Evolutionary conservation across 805 yeast genomes (phyloP), one percentile per base, ranked within the genome.

Genomic region (Saturnispora quitensis): DNA sequence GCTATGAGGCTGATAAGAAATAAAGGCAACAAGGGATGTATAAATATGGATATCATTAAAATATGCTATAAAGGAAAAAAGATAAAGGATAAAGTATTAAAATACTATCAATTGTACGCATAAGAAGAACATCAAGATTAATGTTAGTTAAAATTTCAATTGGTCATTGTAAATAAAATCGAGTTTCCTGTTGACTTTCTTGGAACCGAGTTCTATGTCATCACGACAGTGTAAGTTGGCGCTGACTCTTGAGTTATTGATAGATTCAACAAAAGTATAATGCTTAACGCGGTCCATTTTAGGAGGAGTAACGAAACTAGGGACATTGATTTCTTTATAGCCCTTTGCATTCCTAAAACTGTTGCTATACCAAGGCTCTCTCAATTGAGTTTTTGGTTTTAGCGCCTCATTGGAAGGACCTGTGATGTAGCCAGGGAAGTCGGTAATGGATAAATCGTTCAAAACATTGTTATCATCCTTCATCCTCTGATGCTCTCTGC

Each of bases 231-330:
- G 25, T 15, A 43, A 35, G 17, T 15, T 33, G 6, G 22, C 34
- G 15, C 20, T 18, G 15, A 38, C 3, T 15, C 25, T 40, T 5
- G 13, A 28, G 4, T 20, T 48, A 20, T 31, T 22, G 22, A 33
- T 9, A 17, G 49, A 36, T 17, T 48, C 27, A 12, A 51, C 51
- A 43, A 28, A 54, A 17, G 43, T 54, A 25, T 51, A 47, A 3
- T 22, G 13, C 24, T 45, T 42, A 4, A 50, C 27, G 7, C 50
- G 47, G 33, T 54, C 42, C 22, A 40, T 36, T 31, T 54, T 54
- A 24, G 57, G 55, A 7, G 57, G 57, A 3, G 57, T 55, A 4
- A 52, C 49, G 40, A 40, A 55, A 22, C 54, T 50, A 2, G 55
- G 55, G 5, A 55, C 35, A 15, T 36, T 28, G 17, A 48, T 15